Evolutionary conservation across 2,329 filamentous ascomycete species (phyloP).

Genomic region (Penicillium aurantiogriseum): DNA sequence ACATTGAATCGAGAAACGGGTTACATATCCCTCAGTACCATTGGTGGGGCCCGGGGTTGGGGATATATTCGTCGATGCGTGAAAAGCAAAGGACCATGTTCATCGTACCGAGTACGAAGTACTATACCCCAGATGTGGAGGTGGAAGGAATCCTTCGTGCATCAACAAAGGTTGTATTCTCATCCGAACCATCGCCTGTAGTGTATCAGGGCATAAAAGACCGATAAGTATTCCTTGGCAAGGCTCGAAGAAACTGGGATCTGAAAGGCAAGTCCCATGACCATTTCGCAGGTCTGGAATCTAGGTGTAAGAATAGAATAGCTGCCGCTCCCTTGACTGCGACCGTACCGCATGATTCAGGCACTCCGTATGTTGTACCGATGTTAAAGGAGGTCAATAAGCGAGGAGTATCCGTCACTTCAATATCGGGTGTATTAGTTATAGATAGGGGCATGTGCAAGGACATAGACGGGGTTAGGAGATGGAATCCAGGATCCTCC

Average conservation of each 20-base stretch:
- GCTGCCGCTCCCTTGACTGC: background rate
- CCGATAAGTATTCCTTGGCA: background rate
- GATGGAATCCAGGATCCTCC: background rate
- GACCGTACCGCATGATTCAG: background rate
- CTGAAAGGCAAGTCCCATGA: background rate
- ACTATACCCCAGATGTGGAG: background rate
- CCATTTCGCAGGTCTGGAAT: background rate
- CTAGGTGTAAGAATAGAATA: too few relatives aligned
- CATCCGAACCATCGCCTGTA: background rate
- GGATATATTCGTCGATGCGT: background rate
- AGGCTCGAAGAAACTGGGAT: background rate
- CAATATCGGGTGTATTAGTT: background rate
- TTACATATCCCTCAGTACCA: background rate
- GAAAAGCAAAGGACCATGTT: background rate
- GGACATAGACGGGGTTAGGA: background rate
- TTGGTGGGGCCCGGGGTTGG: background rate
- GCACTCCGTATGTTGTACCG: background rate
- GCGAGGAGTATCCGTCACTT: background rate
- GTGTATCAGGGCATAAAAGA: background rate
- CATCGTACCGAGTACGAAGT: background rate
- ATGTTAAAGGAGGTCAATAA: background rate
- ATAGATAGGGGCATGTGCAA: too few relatives aligned
- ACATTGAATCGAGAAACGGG: background rate
- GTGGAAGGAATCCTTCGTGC: background rate
- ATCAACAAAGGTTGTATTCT: background rate